phyloP scores from a whole-genome alignment of 805 yeast genomes.

The Ogataea philodendri region DNA sequence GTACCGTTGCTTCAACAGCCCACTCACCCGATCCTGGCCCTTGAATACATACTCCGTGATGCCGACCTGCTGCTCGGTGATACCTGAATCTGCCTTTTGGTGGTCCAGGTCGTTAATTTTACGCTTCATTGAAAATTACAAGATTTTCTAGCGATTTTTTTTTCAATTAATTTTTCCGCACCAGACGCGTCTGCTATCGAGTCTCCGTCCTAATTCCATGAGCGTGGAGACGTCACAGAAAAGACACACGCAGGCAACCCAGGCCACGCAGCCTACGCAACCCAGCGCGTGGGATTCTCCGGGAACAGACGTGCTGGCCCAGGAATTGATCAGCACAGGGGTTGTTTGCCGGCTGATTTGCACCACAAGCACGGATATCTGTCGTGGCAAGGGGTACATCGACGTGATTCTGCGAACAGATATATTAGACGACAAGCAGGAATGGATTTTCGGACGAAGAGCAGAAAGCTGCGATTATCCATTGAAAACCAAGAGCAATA shows the following conservation, averaged over 20 bases:
- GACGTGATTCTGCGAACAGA: conserved; percentile 31
- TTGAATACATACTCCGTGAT: conserved; percentile 66
- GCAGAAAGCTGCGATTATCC: conserved; percentile 56
- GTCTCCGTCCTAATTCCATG: conserved; percentile 5
- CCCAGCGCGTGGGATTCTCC: conserved; percentile 33
- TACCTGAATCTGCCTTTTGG: conserved; percentile 34
- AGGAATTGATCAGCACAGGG: conserved; percentile 30
- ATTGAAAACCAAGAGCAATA: conserved; percentile 55
- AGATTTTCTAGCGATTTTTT: conserved; percentile 3
- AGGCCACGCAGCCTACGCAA: conserved; percentile 39
- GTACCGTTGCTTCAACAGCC: conserved; percentile 82
- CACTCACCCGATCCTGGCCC: conserved; percentile 62
- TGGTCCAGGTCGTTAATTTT: conserved; percentile 9
- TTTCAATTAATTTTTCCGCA: conserved; percentile 4
- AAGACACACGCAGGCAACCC: conserved; percentile 23
- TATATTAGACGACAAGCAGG: conserved; percentile 22
- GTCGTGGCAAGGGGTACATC: conserved; percentile 27
- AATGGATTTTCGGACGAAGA: conserved; percentile 66
- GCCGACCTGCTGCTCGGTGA: conserved; percentile 81
- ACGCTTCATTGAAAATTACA: conserved; percentile 6
- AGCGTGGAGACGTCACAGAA: conserved; percentile 5
- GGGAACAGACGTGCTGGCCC: conserved; percentile 24
- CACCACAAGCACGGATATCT: conserved; percentile 27
- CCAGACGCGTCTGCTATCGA: conserved; percentile 11
- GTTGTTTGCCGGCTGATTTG: conserved; percentile 38